These are phyloP conservation scores for Cryoendolithus antarcticus DNA, from an alignment of 2,329 filamentous ascomycete species.

Conservation along the genomic window DNA sequence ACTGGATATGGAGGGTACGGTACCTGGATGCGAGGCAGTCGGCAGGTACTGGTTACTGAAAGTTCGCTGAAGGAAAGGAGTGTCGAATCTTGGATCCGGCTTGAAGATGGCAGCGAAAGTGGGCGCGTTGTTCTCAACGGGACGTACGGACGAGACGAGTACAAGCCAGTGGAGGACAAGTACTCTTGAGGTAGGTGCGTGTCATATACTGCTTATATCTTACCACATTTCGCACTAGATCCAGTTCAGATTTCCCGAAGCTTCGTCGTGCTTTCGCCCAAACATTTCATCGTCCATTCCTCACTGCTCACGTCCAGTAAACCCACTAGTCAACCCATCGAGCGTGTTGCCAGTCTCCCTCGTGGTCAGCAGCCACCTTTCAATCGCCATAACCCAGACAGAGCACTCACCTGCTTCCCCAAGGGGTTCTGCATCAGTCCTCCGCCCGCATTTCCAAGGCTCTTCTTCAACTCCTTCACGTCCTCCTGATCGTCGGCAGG, in stretches of 20 bases:
- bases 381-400: slow-evolving; percentile 6
- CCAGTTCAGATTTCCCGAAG: too few relatives aligned
- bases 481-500: slow-evolving; percentile 13
- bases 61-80: slow-evolving; percentile 9
- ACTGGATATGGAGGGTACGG: slow-evolving; percentile 23
- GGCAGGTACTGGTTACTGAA: slow-evolving; percentile 18
- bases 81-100: slow-evolving; percentile 22
- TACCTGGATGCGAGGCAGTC: slow-evolving; percentile 18
- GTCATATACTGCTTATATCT: too few relatives aligned
- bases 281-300: too few relatives aligned
- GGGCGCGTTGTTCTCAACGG: slow-evolving; percentile 19
- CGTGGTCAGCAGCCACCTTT: slow-evolving; percentile 65
- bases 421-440: slow-evolving; percentile 25
- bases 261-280: too few relatives aligned
- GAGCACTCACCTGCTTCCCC: slow-evolving; percentile 18
- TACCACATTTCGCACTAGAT: too few relatives aligned
- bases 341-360: slow-evolving; percentile 60
- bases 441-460: slow-evolving; percentile 20
- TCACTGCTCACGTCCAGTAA: slow-evolving; percentile 11
- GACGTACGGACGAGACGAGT: slow-evolving; percentile 19
- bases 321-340: slow-evolving; percentile 27
- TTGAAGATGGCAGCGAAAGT: slow-evolving; percentile 19
- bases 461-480: slow-evolving; percentile 23
- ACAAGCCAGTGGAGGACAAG: slow-evolving; percentile 3
- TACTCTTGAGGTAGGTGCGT: too few relatives aligned